Evolutionary conservation across 768 basidiomycete genomes (phyloP).

Genomic region (Mycena galericulata): DNA sequence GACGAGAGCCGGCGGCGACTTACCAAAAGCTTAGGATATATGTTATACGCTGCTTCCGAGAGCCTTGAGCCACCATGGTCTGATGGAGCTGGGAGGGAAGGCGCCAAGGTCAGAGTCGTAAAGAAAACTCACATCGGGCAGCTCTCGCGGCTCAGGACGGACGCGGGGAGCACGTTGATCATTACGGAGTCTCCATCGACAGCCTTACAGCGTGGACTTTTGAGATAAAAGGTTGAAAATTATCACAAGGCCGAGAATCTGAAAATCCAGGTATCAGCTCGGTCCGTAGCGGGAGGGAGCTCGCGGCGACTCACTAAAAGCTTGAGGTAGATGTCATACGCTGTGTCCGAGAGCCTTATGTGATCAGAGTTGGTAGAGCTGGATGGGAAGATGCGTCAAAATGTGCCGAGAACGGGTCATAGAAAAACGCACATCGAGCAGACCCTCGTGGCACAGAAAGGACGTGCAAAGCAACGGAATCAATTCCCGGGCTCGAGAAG

Average conservation of each 20-base stretch:
- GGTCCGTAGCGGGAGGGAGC: neutral
- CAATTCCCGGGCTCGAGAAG: neutral
- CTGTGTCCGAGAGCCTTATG: neutral
- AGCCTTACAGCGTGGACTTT: neutral
- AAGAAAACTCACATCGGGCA: too few relatives aligned
- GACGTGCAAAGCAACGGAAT: neutral
- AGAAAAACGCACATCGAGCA: neutral
- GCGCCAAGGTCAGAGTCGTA: too few relatives aligned
- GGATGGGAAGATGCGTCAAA: neutral
- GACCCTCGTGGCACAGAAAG: too few relatives aligned
- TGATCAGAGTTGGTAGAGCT: too few relatives aligned
- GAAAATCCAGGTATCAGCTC: neutral
- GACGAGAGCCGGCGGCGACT: neutral
- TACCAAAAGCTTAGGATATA: neutral
- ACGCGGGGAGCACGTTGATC: too few relatives aligned
- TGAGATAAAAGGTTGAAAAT: neutral
- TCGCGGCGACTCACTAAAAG: neutral
- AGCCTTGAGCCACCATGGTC: too few relatives aligned
- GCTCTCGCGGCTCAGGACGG: too few relatives aligned
- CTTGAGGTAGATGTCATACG: neutral
- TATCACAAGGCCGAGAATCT: neutral
- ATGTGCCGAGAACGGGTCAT: neutral
- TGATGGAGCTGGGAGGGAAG: too few relatives aligned
- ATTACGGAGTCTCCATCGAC: too few relatives aligned
- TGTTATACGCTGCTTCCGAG: too few relatives aligned